Percentiles rank a stretch among this genome's conserved stretches.
Evolutionary conservation across 1,139 yeast genomes (phyloP).

Genomic region (Blastobotrys persicus): DNA sequence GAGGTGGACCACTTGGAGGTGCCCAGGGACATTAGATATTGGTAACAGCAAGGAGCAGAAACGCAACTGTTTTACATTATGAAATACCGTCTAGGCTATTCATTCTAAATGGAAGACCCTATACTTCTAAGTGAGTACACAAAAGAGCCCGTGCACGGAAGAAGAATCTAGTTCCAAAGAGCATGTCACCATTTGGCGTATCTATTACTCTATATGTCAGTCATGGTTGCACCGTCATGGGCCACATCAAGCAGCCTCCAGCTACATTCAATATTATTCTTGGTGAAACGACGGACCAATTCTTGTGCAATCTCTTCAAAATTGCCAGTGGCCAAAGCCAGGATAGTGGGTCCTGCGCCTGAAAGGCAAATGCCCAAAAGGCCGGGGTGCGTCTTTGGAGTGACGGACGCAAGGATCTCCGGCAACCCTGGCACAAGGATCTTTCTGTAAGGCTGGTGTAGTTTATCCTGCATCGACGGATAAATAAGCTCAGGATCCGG

Average conservation of each 20-base stretch:
- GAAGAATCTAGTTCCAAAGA: no score
- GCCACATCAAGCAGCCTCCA: conserved; percentile 89
- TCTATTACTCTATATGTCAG: neutral
- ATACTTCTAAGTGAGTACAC: no score
- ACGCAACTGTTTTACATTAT: no score
- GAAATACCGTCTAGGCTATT: no score
- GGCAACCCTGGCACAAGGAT: conserved; percentile 86
- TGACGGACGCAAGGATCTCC: conserved; percentile 74
- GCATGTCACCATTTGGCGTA: no score
- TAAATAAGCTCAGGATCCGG: conserved; percentile 82
- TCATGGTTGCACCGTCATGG: conserved; percentile 66
- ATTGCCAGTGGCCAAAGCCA: conserved; percentile 87
- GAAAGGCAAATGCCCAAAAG: conserved; percentile 90
- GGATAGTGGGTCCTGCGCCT: conserved; percentile 97
- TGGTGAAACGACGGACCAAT: conserved; percentile 65
- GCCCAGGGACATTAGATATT: no score
- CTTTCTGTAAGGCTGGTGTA: conserved; percentile 94
- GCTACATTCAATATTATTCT: conserved; percentile 65
- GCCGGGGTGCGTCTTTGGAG: conserved; percentile 80
- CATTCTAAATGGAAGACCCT: no score
- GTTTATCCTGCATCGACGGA: conserved; percentile 94
- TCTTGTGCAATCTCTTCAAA: conserved; percentile 80
- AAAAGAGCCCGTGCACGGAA: no score
- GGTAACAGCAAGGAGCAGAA: no score
- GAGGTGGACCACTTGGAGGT: no score